phyloP scores from a whole-genome alignment of 441 rosid species.

The Erodium texanum region DNA sequence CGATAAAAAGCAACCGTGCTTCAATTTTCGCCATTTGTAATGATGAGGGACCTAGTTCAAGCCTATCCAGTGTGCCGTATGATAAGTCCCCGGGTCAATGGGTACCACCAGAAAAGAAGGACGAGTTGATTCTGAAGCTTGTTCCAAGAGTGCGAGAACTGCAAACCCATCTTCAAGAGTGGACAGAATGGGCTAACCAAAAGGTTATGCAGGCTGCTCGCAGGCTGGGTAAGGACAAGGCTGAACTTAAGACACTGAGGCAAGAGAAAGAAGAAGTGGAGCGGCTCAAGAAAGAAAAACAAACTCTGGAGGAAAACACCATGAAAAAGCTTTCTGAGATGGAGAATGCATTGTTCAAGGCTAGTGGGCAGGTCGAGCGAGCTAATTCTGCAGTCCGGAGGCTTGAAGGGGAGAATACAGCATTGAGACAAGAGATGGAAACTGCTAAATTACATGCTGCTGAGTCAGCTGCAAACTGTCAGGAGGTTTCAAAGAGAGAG shows the following conservation, averaged over 20 bases:
- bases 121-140: slow-evolving; percentile 61
- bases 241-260: slow-evolving; percentile 73
- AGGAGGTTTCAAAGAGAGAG: slow-evolving; percentile 69
- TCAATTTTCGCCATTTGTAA: slow-evolving; percentile 25
- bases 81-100: slow-evolving; percentile 49
- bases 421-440: slow-evolving; percentile 64
- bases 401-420: slow-evolving; percentile 70
- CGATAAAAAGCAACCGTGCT: slow-evolving; percentile 28
- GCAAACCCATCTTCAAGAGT: slow-evolving; percentile 68
- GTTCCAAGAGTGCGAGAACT: slow-evolving; percentile 52
- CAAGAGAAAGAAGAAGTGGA: slow-evolving; percentile 90
- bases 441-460: slow-evolving; percentile 56
- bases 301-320: slow-evolving; percentile 59
- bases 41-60: slow-evolving; percentile 24
- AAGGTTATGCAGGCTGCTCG: slow-evolving; percentile 95
- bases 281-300: slow-evolving; percentile 69
- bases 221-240: slow-evolving; percentile 70
- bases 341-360: slow-evolving; percentile 72
- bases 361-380: slow-evolving; percentile 66
- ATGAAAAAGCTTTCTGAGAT: slow-evolving; percentile 82
- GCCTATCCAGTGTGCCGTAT: slow-evolving; percentile 34
- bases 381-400: slow-evolving; percentile 60
- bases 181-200: slow-evolving; percentile 97
- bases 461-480: slow-evolving; percentile 67
- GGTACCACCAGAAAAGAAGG: slow-evolving; percentile 60